These are phyloP conservation scores for Colletotrichum orbiculare DNA, from an alignment of 2,329 filamentous ascomycete species.

Conservation along the genomic window DNA sequence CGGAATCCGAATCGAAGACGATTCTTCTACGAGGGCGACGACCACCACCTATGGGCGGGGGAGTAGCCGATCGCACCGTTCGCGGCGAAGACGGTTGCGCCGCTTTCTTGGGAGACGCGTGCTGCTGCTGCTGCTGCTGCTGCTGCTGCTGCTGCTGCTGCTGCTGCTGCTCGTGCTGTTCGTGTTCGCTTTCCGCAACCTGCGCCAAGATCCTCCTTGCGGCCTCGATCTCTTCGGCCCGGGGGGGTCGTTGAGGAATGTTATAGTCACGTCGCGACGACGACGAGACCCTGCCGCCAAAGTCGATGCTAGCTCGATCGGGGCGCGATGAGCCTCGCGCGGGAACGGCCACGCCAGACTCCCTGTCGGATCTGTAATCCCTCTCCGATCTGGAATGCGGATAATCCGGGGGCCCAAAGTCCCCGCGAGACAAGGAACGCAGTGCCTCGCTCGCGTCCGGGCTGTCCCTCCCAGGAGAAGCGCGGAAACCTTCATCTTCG, in stretches of 20 bases:
- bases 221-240: conserved; percentile 29
- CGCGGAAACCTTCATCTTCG: neutral
- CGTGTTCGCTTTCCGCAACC: conserved; percentile 5
- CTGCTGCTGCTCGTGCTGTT: neutral
- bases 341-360: neutral
- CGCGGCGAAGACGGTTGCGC: neutral
- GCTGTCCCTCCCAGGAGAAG: conserved; percentile 2
- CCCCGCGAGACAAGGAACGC: conserved; percentile 21
- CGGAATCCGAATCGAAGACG: conserved; percentile 27
- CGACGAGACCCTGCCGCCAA: conserved; percentile 4
- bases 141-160: neutral
- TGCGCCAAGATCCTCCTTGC: conserved; percentile 26
- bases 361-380: neutral
- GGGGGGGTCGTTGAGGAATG: conserved; percentile 16
- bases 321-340: conserved; percentile 17
- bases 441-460: neutral
- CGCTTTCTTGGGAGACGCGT: conserved; percentile 1
- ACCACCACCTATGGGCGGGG: conserved; percentile 24
- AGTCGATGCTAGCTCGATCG: conserved; percentile 16
- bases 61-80: conserved; percentile 19
- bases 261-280: conserved; percentile 14
- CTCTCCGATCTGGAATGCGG: conserved; percentile 4
- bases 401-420: conserved; percentile 1
- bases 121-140: neutral
- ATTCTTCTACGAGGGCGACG: conserved; percentile 5